Conservation (phyloP, 108 stramenopile genomes). For the Discostella stelligeroides region DNA sequence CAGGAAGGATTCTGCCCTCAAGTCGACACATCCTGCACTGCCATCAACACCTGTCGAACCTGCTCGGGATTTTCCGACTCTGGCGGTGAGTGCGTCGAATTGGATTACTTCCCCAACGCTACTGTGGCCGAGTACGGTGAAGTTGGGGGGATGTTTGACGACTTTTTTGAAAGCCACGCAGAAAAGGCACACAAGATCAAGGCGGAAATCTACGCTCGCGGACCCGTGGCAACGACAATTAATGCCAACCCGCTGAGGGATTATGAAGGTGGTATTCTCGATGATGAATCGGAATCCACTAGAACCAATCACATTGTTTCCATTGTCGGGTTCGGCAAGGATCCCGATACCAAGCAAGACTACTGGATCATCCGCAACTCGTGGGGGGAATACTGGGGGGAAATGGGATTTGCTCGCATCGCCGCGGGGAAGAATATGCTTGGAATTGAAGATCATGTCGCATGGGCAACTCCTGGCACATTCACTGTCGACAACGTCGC, state of each 20-base stretch:
- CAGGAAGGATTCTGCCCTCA: constrained; percentile 79
- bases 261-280: constrained; percentile 82
- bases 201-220: constrained; percentile 81
- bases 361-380: constrained; percentile 94
- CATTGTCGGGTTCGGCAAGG: constrained; percentile 91
- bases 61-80: constrained; percentile 81
- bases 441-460: constrained; percentile 78
- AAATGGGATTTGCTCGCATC: constrained; percentile 72
- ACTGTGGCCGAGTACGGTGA: constrained; percentile 92
- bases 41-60: constrained; percentile 76
- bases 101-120: constrained; percentile 85
- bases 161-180: constrained; percentile 11
- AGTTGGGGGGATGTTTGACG: constrained; percentile 26
- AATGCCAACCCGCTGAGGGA: constrained; percentile 73
- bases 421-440: constrained; percentile 80
- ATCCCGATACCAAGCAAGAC: constrained; percentile 58
- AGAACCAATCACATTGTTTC: constrained; percentile 88
- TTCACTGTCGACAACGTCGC: constrained; percentile 59
- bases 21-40: constrained; percentile 74
- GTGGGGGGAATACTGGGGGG: constrained; percentile 61
- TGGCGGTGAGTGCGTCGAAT: constrained; percentile 64
- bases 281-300: constrained; percentile 56
- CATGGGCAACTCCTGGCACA: constrained; percentile 81
- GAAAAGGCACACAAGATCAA: constrained; percentile 53
- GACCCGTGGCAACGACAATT: constrained; percentile 88